phyloP scores from a whole-genome alignment of 768 basidiomycete species.

The Mycena epipterygia region DNA sequence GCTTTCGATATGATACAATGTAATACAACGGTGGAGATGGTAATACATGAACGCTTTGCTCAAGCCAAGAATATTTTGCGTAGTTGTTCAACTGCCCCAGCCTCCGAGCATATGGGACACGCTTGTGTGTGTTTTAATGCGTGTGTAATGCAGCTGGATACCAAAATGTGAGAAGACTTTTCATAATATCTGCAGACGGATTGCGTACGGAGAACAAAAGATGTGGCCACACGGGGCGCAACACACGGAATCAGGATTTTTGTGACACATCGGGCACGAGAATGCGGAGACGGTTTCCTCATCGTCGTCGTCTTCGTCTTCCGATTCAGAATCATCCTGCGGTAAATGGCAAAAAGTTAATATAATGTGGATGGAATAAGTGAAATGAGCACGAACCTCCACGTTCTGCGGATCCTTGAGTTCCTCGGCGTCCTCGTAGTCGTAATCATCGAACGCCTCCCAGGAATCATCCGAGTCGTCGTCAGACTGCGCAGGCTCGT shows the following conservation, averaged over 20 bases:
- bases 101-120: constrained; percentile 30
- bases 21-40: background rate
- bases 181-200: background rate
- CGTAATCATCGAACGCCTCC: constrained; percentile 37
- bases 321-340: background rate
- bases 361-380: background rate
- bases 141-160: constrained; percentile 19
- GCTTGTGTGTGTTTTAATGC: constrained; percentile 10
- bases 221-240: constrained; percentile 35
- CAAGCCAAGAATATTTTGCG: constrained; percentile 34
- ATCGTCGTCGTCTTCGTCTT: constrained; percentile 23
- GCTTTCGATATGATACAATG: no score
- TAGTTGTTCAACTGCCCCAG: constrained; percentile 14
- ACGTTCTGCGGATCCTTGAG: constrained; percentile 15
- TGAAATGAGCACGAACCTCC: background rate
- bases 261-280: constrained; percentile 26
- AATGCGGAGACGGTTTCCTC: background rate
- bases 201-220: constrained; percentile 31
- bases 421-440: constrained; percentile 38
- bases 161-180: background rate
- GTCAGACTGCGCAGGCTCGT: constrained; percentile 41
- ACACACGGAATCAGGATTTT: constrained; percentile 10
- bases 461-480: constrained; percentile 45
- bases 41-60: background rate
- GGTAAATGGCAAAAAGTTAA: background rate